Base-by-base conservation (phyloP, 352 stramenopile genomes). In the Globisporangium splendens region DNA sequence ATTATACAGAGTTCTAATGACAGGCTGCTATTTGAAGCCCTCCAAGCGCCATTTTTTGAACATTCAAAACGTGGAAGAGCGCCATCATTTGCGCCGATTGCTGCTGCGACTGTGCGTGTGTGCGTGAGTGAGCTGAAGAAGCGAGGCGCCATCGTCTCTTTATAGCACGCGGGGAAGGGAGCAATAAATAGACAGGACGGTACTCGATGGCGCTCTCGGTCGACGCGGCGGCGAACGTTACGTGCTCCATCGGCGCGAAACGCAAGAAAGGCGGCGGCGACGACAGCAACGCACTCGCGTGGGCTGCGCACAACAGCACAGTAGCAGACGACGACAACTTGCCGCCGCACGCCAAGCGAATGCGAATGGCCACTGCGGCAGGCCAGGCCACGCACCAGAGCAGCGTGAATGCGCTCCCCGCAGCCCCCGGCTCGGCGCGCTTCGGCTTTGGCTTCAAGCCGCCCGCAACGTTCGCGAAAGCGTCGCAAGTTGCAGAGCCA, bases 381-480 rank as follows among this genome's bases (percentile, higher is more conserved):
- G 50, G 49, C 17, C 42, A 59, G 7, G 49, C n/a, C 20, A 28
- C 54, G 22, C 49, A 59, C 17, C 57, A 59, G 39, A 51, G 22
- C 28, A 57, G 48, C 49, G 46, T 39, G 6, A 43, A 18, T 35
- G 66, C 35, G 54, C 20, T 41, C 35, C 42, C 48, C 12, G 44
- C 44, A 13, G 21, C 54, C 20, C 22, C 33, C 11, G 15, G n/a
- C 21, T 35, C 35, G 7, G 48, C 48, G 14, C 69, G 63, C 63
- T 77, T 74, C 31, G 69, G 69, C 53, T 75, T 75, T 54, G 68
- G 68, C 28, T 77, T 77, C 60, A 69, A 63, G 33, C 22, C 46
- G 20, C 44, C 66, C 18, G 28, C n/a, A n/a, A n/a, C n/a, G n/a
- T n/a, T n/a, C n/a, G n/a, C 64, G 43, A 63, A 69, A 41, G 39